Percentiles rank a stretch among this genome's conserved stretches.
Evolutionary conservation across 768 basidiomycete genomes (phyloP).

Genomic region (Amanita inopinata): DNA sequence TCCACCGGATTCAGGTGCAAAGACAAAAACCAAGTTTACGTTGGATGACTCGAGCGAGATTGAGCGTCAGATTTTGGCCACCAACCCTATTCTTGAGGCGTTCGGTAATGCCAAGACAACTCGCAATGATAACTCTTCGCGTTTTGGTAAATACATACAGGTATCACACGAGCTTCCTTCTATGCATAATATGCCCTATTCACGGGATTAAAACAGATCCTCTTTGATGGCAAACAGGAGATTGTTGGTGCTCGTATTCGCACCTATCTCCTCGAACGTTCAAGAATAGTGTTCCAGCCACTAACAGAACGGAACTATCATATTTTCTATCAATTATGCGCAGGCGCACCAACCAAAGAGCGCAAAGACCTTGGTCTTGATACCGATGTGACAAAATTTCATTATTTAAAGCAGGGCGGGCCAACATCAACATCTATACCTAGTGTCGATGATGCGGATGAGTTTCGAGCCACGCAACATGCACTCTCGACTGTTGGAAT

Average conservation of each 20-base stretch:
- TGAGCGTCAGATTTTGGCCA: slow-evolving; percentile 94
- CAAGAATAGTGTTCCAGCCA: slow-evolving; percentile 95
- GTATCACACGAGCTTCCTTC: slow-evolving; percentile 30
- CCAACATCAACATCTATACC: slow-evolving; percentile 75
- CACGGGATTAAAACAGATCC: slow-evolving; percentile 50
- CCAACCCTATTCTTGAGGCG: slow-evolving; percentile 98
- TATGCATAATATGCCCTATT: slow-evolving; percentile 4
- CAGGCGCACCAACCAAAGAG: slow-evolving; percentile 91
- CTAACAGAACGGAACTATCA: slow-evolving; percentile 97
- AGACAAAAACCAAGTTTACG: slow-evolving; percentile 60
- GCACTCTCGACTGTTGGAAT: slow-evolving; percentile 97
- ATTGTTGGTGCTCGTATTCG: slow-evolving; percentile 99
- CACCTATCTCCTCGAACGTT: slow-evolving; percentile 95
- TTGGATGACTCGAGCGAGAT: slow-evolving; percentile 88
- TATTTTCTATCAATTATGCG: slow-evolving; percentile 99
- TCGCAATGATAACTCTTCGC: slow-evolving; percentile 96
- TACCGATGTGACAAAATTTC: slow-evolving; percentile 76
- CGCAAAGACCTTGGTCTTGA: slow-evolving; percentile 91
- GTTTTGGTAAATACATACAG: slow-evolving; percentile 99
- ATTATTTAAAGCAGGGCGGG: slow-evolving; percentile 91
- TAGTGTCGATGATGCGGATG: slow-evolving; percentile 94
- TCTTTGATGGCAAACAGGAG: slow-evolving; percentile 91
- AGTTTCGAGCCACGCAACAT: slow-evolving; percentile 88
- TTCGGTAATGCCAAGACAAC: slow-evolving; percentile 99
- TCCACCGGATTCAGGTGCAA: slow-evolving; percentile 54